These are phyloP conservation scores for Diutina scorzettiae DNA, from an alignment of 1,139 yeast species.

Conservation along the genomic window DNA sequence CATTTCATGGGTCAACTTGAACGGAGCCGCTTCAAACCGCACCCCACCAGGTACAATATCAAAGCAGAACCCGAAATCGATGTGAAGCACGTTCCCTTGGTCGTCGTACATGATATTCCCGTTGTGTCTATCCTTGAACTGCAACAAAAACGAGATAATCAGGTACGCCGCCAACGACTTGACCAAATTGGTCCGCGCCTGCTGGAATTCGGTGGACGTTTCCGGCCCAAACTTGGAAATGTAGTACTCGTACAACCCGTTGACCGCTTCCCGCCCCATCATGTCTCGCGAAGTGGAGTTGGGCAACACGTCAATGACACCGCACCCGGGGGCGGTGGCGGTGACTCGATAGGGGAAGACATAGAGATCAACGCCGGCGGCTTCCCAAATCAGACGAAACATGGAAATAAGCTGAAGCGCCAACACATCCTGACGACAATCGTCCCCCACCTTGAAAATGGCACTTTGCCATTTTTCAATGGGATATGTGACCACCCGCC, in stretches of 20 bases:
- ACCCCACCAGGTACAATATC: constrained; percentile 99
- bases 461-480: constrained; percentile 83
- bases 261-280: constrained; percentile 98
- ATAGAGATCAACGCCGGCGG: constrained; percentile 77
- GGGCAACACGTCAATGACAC: constrained; percentile 95
- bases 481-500: constrained; percentile 19
- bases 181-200: constrained; percentile 84
- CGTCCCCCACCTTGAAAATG: constrained; percentile 98
- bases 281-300: constrained; percentile 92
- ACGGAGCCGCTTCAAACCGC: constrained; percentile 93
- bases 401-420: constrained; percentile 88
- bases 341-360: constrained; percentile 93
- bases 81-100: constrained; percentile 87
- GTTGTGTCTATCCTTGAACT: constrained; percentile 95
- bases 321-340: constrained; percentile 99
- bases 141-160: constrained; percentile 81
- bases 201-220: constrained; percentile 77
- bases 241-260: constrained; percentile 89
- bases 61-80: constrained; percentile 97
- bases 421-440: constrained; percentile 93
- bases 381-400: constrained; percentile 83
- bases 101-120: constrained; percentile 98
- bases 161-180: constrained; percentile 94
- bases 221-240: constrained; percentile 91
- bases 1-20: constrained; percentile 95